These are phyloP conservation scores for Emericellopsis terricola DNA, from an alignment of 495 filamentous ascomycete genomes.

Conservation along the genomic window DNA sequence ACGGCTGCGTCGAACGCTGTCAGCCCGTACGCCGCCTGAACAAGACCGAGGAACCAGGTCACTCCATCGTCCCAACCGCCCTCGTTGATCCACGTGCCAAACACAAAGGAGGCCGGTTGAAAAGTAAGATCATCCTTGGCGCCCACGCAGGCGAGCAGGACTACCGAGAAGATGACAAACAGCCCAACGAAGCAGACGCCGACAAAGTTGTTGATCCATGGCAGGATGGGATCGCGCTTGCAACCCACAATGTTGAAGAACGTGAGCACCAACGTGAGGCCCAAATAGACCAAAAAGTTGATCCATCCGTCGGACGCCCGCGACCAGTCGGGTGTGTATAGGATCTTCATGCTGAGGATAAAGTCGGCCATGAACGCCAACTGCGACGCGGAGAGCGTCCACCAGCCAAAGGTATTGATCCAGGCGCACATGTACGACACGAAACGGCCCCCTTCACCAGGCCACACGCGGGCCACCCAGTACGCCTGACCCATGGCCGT, in stretches of 20 bases:
- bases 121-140: conserved; percentile 17
- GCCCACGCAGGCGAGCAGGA: conserved; percentile 25
- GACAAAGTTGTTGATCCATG: conserved; percentile 29
- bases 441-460: conserved; percentile 17
- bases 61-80: conserved; percentile 10
- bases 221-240: conserved; percentile 24
- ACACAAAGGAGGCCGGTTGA: conserved; percentile 15
- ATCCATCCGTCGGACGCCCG: conserved; percentile 23
- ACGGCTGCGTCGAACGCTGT: conserved; percentile 9
- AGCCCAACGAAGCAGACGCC: conserved; percentile 26
- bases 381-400: conserved; percentile 26
- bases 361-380: conserved; percentile 31
- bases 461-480: conserved; percentile 24
- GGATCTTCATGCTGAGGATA: conserved; percentile 25
- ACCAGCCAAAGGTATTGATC: conserved; percentile 32
- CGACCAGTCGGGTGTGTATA: conserved; percentile 21
- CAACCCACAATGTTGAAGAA: conserved; percentile 26
- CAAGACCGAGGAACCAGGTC: conserved; percentile 18
- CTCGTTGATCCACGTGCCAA: conserved; percentile 5
- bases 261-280: conserved; percentile 19
- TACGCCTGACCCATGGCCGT: conserved; percentile 27
- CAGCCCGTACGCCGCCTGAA: conserved; percentile 15
- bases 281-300: conserved; percentile 26
- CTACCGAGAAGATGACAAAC: conserved; percentile 25
- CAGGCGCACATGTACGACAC: conserved; percentile 27